Base-by-base conservation (phyloP, 306 rosid species). In the Macrotyloma uniflorum region DNA sequence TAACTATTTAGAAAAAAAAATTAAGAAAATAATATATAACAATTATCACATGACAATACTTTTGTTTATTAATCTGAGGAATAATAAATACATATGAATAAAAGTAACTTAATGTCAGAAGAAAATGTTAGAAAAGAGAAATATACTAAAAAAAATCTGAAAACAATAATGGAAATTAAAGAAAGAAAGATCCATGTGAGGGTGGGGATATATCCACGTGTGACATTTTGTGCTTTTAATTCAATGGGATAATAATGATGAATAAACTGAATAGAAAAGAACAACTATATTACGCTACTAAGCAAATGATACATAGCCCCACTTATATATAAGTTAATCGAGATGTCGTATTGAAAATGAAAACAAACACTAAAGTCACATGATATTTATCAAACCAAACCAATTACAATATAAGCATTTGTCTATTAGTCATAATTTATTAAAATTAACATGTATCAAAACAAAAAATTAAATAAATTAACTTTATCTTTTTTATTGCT, bases 251-350 rank as follows among this genome's bases (percentile, higher is more conserved):
- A 15, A 20, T 15, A 54, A 53, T 53, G 67, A 38, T 2, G n/a
- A 72, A 53, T 35, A 40, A 38, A 5, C 5, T 1, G 38, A 36
- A 23, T 1, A 74, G 23, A 74, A 58, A 23, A 74, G 57, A 40
- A n/a, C 68, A 74, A 58, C 7, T 58, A 9, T 8, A 4, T 15
- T 9, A 38, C 67, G 77, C 26, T 26, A 33, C 8, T 4, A 0
- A 36, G 0, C 30, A 1, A 58, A 18, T 45, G 79, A 74, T 74
- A 61, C 59, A 28, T 28, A 8, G 1, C 0, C 20, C n/a, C 22
- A 75, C 79, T 75, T 75, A 74, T 58, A 74, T 58, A 57, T 74
- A 74, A 24, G 78, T 6, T 23, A 6, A 53, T 24, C 24, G 18
- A 74, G 58, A 5, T n/a, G 57, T 28, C 77, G 77, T 72, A 36